Percentiles rank a stretch among this genome's conserved stretches.
phyloP scores from a whole-genome alignment of 176 grass and related monocot species.

The Alopecurus myosuroides region DNA sequence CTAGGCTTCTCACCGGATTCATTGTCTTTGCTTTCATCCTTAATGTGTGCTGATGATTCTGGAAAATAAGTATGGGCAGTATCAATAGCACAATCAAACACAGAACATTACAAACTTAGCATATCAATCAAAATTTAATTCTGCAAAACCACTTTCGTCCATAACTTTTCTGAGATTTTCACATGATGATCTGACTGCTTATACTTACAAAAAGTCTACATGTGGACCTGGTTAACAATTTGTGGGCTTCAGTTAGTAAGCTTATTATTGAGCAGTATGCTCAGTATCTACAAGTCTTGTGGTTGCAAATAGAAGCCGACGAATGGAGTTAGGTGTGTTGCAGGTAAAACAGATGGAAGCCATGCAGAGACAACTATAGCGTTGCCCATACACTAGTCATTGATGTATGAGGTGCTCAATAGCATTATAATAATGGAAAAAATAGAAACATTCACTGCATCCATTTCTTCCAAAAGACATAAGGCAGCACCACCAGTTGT shows the following conservation, averaged over 20 bases:
- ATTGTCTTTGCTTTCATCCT: conserved; percentile 76
- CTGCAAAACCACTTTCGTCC: background rate
- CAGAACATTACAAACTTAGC: background rate
- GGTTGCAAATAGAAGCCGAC: background rate
- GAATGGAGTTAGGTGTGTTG: background rate
- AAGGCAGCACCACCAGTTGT: background rate
- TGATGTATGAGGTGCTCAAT: background rate
- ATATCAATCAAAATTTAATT: background rate
- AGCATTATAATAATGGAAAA: background rate
- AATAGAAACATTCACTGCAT: background rate
- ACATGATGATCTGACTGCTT: background rate
- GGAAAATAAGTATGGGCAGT: conserved; percentile 10
- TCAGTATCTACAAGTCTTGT: conserved; percentile 1
- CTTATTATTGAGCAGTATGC: background rate
- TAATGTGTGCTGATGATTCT: conserved; percentile 91
- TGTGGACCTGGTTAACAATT: background rate
- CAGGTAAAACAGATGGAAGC: background rate
- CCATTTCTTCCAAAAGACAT: conserved; percentile 12
- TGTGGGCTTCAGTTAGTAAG: background rate
- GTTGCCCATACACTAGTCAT: background rate
- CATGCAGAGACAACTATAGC: background rate
- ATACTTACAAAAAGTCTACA: conserved; percentile 4
- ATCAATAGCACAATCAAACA: conserved; percentile 29
- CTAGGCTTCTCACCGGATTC: conserved; percentile 61
- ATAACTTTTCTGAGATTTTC: background rate